phyloP scores from a whole-genome alignment of 2,329 filamentous ascomycete genomes.

The Aspergillus nomiae region DNA sequence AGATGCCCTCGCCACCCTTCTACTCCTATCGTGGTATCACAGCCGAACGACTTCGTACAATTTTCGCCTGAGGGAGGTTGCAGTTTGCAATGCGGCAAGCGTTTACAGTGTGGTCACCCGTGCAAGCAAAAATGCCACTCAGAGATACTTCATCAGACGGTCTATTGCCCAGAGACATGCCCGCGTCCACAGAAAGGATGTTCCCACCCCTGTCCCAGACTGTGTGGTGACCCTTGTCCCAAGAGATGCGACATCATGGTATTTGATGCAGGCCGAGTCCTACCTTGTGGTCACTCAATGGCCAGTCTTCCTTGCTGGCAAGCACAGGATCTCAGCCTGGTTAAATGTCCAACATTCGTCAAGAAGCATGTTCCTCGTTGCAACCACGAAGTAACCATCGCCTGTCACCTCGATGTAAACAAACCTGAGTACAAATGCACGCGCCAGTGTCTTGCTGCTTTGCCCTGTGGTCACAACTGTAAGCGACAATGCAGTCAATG shows the following conservation, averaged over 20 bases:
- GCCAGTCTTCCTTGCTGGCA: constrained; percentile 37
- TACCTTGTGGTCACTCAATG: constrained; percentile 34
- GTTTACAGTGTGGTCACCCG: constrained; percentile 49
- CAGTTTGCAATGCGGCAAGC: constrained; percentile 48
- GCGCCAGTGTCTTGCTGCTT: constrained; percentile 46
- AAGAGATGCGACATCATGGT: constrained; percentile 28
- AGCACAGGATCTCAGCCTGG: constrained; percentile 45
- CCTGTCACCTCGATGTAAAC: constrained; percentile 54
- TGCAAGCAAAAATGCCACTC: constrained; percentile 51
- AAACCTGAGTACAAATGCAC: constrained; percentile 50
- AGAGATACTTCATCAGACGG: constrained; percentile 43
- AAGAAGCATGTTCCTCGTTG: constrained; percentile 57
- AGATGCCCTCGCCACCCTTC: constrained; percentile 64
- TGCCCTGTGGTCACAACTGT: constrained; percentile 64
- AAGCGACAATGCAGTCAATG: constrained; percentile 54
- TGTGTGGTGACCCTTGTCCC: constrained; percentile 46
- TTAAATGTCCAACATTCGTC: constrained; percentile 55
- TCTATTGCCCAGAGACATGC: constrained; percentile 47
- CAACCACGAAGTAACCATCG: constrained; percentile 53
- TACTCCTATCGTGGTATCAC: constrained; percentile 51
- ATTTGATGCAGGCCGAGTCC: constrained; percentile 7
- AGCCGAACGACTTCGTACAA: constrained; percentile 60
- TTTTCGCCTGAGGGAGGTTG: constrained; percentile 66
- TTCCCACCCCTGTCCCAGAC: constrained; percentile 43
- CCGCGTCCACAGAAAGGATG: constrained; percentile 39